Percentiles rank a stretch among this genome's conserved stretches.
Conservation (phyloP, 2,329 filamentous ascomycete species). For the Xylariaceae sp. region DNA sequence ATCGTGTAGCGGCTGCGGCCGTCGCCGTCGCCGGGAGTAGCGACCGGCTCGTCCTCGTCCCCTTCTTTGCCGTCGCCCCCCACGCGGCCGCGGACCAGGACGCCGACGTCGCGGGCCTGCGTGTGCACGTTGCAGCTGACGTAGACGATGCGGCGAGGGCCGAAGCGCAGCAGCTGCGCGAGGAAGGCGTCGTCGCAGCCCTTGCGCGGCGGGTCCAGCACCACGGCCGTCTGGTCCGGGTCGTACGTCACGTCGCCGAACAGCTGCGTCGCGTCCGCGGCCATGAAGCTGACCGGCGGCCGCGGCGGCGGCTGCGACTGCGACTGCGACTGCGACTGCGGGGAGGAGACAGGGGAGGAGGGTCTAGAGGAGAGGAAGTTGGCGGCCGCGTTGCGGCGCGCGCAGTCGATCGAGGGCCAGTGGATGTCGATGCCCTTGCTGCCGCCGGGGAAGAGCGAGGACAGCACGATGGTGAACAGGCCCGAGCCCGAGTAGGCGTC, state of each 20-base stretch:
- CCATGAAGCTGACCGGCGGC: constrained; percentile 84
- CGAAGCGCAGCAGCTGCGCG: constrained; percentile 68
- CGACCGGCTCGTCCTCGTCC: too few relatives aligned
- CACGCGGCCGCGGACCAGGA: constrained; percentile 66
- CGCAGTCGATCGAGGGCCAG: constrained; percentile 67
- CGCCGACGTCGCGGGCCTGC: constrained; percentile 86
- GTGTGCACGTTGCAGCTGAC: constrained; percentile 98
- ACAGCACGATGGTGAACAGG: constrained; percentile 92
- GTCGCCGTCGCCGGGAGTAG: constrained; percentile 23
- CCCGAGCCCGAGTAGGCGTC: constrained; percentile 97
- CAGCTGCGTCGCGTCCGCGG: constrained; percentile 76
- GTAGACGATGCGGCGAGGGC: constrained; percentile 75
- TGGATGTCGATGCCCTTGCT: constrained; percentile 90
- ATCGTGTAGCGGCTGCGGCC: constrained; percentile 60
- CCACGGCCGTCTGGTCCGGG: constrained; percentile 77
- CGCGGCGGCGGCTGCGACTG: too few relatives aligned
- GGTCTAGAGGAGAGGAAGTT: too few relatives aligned
- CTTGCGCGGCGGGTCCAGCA: constrained; percentile 94
- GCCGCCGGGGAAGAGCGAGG: constrained; percentile 72
- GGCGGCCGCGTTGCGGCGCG: constrained; percentile 66
- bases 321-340: constrained; percentile 57
- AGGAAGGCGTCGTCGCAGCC: constrained; percentile 86
- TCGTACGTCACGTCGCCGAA: constrained; percentile 71
- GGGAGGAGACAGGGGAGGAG: too few relatives aligned
- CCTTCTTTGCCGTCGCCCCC: constrained; percentile 27